Conservation (phyloP, 2,329 filamentous ascomycete species). For the Ascochyta koolunga region DNA sequence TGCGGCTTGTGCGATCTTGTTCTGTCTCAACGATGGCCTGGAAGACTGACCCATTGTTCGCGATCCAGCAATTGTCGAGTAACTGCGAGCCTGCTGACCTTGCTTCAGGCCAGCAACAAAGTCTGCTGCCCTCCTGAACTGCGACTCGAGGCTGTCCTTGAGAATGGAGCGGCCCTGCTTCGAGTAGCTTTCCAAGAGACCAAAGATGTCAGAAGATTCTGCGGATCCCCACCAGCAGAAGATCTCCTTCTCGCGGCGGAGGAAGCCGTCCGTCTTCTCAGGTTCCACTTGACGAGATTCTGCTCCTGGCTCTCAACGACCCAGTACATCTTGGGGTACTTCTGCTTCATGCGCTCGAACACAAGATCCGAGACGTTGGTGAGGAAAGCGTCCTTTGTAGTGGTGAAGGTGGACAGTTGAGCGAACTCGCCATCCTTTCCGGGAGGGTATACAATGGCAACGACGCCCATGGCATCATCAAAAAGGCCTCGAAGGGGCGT, state of each 20-base stretch:
- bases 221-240: constrained; percentile 97
- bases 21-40: constrained; percentile 33
- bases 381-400: constrained; percentile 93
- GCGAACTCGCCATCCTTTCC: constrained; percentile 70
- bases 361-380: constrained; percentile 96
- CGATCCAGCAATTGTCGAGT: constrained; percentile 59
- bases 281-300: constrained; percentile 92
- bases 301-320: constrained; percentile 96
- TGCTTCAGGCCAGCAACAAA: constrained; percentile 67
- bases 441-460: constrained; percentile 85
- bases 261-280: constrained; percentile 92
- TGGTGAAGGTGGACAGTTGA: constrained; percentile 87
- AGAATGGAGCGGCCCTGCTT: constrained; percentile 85
- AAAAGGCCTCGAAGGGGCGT: constrained; percentile 89
- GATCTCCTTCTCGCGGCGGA: constrained; percentile 83
- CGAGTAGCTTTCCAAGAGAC: constrained; percentile 84
- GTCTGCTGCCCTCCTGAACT: constrained; percentile 77
- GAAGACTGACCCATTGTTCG: constrained; percentile 33
- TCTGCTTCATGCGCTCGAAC: constrained; percentile 91
- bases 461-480: constrained; percentile 92
- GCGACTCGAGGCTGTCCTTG: constrained; percentile 85
- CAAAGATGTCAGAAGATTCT: constrained; percentile 77
- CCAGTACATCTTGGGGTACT: constrained; percentile 90
- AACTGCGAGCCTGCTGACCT: constrained; percentile 69
- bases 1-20: constrained; percentile 42